Percentiles rank a stretch among this genome's conserved stretches.
Conservation (phyloP, 2,329 filamentous ascomycete species). For the Tolypocladium tropicale region DNA sequence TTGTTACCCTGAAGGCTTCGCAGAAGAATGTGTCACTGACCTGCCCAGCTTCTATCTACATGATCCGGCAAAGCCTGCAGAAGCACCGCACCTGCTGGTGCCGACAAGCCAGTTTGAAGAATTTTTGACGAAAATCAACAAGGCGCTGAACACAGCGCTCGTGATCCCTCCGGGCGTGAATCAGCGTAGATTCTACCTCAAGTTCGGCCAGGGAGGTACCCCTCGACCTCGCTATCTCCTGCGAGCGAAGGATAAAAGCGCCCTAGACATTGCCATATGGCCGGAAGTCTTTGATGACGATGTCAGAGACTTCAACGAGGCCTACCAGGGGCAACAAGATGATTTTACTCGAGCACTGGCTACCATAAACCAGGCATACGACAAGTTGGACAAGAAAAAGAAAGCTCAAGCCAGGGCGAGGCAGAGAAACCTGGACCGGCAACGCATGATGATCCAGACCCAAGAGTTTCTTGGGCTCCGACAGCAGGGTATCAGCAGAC, state of each 20-base stretch:
- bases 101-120: constrained; percentile 53
- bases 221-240: constrained; percentile 61
- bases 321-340: constrained; percentile 4
- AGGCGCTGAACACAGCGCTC: constrained; percentile 40
- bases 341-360: neutral
- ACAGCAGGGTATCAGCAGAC: constrained; percentile 4
- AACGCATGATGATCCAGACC: constrained; percentile 49
- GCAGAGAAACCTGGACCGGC: constrained; percentile 33
- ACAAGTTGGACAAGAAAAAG: constrained; percentile 1
- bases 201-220: constrained; percentile 49
- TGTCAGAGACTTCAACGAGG: constrained; percentile 18
- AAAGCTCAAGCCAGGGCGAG: constrained; percentile 28
- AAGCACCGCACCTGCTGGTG: constrained; percentile 55
- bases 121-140: constrained; percentile 57
- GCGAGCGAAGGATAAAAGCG: constrained; percentile 34
- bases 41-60: constrained; percentile 56
- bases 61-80: constrained; percentile 32
- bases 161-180: constrained; percentile 44
- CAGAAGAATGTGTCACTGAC: neutral
- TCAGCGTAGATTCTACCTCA: constrained; percentile 45
- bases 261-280: constrained; percentile 17
- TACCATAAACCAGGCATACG: neutral
- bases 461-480: constrained; percentile 62
- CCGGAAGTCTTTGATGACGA: constrained; percentile 26
- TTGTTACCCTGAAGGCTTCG: constrained; percentile 19